Base-by-base conservation (phyloP, 2,329 filamentous ascomycete species). In the Stagonosporopsis vannaccii region DNA sequence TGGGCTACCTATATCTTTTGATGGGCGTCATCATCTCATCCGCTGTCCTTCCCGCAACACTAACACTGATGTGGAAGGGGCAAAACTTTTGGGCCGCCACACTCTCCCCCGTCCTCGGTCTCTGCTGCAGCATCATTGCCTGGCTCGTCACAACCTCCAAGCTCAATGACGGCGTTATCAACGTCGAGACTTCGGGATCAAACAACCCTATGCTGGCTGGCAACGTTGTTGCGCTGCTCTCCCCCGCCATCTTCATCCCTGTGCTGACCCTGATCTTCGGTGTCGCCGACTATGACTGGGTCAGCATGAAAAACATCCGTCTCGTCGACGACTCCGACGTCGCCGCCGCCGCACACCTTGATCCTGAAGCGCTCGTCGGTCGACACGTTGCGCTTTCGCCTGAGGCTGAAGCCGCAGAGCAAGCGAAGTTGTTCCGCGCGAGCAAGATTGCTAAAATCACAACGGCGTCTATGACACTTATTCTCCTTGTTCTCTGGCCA, bases 11-110 rank as follows among this genome's bases (percentile, higher is more conserved):
- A 1, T 96, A 95, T 70, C 80, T 96, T 1, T 85, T 96, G 71
- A 96, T 97, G 92, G 92, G 92, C 5, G 90, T 92, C 43, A 91
- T 96, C 66, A 95, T 97, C 68, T 92, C 89, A 0, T 86, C 90
- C 0, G 92, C 91, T 1, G 91, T 96, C 1, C 82, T 97, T 9
- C 92, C 93, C 0, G 90, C 91, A 0, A 88, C 91, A 0, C 79
- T 96, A 59, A 90, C 91, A 0, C 82, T 97, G 0, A 81, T 92
- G 55, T 97, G 92, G 91, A 85, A 85, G 43, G 86, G 88, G 0
- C 92, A 96, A 73, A 91, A 91, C 69, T 87, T 85, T 78, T 86
- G 86, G 75, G 90, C 90, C 0, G 90, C 90, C 0, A 85, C 85
- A 0, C 87, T 45, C 85, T 87, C 0, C 9, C 90, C 90, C 0